phyloP scores from a whole-genome alignment of 1,284 basidiomycete genomes.

The Fomitopsis pinicola region DNA sequence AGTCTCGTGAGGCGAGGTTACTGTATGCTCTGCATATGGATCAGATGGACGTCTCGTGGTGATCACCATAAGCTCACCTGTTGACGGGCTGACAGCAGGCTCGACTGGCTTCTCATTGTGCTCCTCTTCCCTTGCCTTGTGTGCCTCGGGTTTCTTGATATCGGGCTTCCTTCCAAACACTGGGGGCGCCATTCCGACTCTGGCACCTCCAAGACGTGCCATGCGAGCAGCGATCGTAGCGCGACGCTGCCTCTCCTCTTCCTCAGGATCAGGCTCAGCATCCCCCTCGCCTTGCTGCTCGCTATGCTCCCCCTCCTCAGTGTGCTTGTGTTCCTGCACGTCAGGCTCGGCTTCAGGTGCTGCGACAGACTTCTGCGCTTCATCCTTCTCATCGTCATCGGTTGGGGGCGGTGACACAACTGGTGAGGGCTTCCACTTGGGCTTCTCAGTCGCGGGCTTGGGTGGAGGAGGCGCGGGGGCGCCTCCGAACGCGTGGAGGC shows the following conservation, averaged over 20 bases:
- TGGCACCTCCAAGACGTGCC: slow-evolving; percentile 84
- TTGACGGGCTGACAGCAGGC: slow-evolving; percentile 4
- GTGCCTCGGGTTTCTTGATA: slow-evolving; percentile 34
- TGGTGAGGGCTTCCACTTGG: slow-evolving; percentile 79
- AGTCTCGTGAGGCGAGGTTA: neutral
- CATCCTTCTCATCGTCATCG: slow-evolving; percentile 31
- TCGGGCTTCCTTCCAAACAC: slow-evolving; percentile 56
- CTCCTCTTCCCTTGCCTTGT: slow-evolving; percentile 22
- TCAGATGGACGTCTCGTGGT: no score
- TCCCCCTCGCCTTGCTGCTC: slow-evolving; percentile 38
- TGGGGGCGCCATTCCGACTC: slow-evolving; percentile 76
- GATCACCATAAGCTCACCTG: slow-evolving; percentile 3
- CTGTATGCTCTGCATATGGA: neutral
- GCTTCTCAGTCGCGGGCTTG: slow-evolving; percentile 62
- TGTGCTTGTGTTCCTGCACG: slow-evolving; percentile 37
- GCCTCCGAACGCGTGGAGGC: slow-evolving; percentile 70
- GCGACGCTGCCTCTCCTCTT: slow-evolving; percentile 75
- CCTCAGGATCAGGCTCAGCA: slow-evolving; percentile 58
- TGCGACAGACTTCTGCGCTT: slow-evolving; percentile 30
- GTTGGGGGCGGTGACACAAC: slow-evolving; percentile 38
- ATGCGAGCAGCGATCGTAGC: slow-evolving; percentile 84
- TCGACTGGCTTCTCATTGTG: slow-evolving; percentile 1
- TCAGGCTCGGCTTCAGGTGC: slow-evolving; percentile 34
- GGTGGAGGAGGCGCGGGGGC: slow-evolving; percentile 46
- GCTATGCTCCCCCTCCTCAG: slow-evolving; percentile 24